Percentiles rank a stretch among this genome's conserved stretches.
These are phyloP conservation scores for Aspergillus funiculosus DNA, from an alignment of 495 filamentous ascomycete species.

Conservation along the genomic window DNA sequence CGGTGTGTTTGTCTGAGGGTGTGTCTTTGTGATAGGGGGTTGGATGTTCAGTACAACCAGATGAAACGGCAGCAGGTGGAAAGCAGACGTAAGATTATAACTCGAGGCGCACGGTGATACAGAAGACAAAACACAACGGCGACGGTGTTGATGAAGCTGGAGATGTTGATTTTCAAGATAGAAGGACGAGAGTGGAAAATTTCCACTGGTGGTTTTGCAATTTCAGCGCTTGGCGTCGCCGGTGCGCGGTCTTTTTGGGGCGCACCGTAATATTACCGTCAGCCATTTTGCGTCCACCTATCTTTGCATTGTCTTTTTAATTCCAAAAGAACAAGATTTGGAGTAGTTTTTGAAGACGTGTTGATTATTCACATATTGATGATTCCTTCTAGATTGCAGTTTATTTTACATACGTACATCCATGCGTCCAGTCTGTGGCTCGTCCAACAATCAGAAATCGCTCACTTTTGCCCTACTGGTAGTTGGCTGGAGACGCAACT, in stretches of 20 bases:
- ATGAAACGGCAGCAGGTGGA: too few relatives aligned
- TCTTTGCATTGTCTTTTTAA: too few relatives aligned
- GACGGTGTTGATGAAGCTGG: background rate
- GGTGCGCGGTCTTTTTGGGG: background rate
- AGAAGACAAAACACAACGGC: background rate
- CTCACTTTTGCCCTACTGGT: constrained; percentile 7
- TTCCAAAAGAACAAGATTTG: too few relatives aligned
- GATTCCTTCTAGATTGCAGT: background rate
- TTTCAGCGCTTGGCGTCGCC: constrained; percentile 11
- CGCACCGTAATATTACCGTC: constrained; percentile 1
- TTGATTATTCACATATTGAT: background rate
- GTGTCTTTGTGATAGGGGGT: too few relatives aligned
- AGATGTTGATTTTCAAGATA: constrained; percentile 6
- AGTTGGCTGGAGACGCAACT: constrained; percentile 3
- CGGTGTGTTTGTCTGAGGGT: too few relatives aligned
- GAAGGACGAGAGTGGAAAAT: constrained; percentile 5
- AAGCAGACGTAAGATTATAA: background rate
- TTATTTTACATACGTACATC: constrained; percentile 18
- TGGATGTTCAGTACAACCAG: too few relatives aligned
- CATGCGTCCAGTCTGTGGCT: constrained; percentile 7
- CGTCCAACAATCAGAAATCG: constrained; percentile 15
- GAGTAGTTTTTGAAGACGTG: background rate
- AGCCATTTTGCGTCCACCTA: too few relatives aligned
- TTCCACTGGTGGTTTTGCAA: constrained; percentile 18
- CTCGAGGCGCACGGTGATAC: background rate